phyloP scores from a whole-genome alignment of 2,329 filamentous ascomycete genomes.

The Tolypocladium ovalisporum region DNA sequence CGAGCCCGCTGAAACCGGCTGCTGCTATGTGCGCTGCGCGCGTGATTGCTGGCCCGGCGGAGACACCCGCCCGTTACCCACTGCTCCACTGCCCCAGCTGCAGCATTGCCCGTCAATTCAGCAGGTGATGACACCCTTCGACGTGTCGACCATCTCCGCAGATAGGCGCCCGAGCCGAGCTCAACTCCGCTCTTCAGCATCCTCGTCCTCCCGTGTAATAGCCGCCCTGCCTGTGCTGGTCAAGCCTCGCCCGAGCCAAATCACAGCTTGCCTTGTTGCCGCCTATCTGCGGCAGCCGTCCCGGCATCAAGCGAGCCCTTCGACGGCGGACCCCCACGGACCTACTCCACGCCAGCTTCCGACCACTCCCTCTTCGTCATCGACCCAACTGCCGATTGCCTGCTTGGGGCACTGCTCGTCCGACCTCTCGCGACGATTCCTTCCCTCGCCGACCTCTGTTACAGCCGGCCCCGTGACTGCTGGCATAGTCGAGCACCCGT shows the following conservation, averaged over 20 bases:
- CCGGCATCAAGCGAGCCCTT: background rate
- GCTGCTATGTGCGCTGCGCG: background rate
- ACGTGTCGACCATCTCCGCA: conserved; percentile 1
- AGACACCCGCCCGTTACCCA: background rate
- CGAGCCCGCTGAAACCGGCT: background rate
- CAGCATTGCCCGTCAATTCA: background rate
- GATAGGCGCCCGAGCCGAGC: conserved; percentile 1
- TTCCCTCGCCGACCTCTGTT: background rate
- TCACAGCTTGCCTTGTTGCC: background rate
- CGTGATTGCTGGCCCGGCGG: background rate
- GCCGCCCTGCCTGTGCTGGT: background rate
- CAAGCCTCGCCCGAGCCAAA: background rate
- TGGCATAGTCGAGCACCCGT: background rate
- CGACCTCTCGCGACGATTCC: background rate
- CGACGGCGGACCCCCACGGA: background rate
- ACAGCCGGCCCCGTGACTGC: background rate
- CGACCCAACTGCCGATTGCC: background rate
- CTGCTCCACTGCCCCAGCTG: background rate
- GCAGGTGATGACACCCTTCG: background rate
- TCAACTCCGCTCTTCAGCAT: background rate
- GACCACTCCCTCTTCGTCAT: background rate
- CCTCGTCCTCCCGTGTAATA: background rate
- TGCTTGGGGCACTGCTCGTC: background rate
- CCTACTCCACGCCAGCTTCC: background rate
- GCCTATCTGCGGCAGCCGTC: background rate